Percentiles rank a stretch among this genome's conserved stretches.
phyloP scores from a whole-genome alignment of 306 rosid genomes.

The Sphenostylis stenocarpa region DNA sequence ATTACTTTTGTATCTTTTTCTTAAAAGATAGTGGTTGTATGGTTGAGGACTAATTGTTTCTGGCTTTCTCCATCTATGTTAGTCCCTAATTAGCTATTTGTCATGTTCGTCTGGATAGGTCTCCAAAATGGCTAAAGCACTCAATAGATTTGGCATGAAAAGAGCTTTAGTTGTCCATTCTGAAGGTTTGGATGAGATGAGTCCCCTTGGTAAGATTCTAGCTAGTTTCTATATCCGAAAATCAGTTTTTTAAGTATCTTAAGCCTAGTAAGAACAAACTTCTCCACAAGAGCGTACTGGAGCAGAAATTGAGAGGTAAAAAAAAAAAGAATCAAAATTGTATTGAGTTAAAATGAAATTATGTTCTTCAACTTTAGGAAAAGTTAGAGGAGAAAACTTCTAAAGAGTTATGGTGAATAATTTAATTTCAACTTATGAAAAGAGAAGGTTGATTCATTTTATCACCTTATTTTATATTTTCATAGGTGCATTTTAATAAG shows the following conservation, averaged over 20 bases:
- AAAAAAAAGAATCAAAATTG: background rate
- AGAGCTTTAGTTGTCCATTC: slow-evolving; percentile 98
- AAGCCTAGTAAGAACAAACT: background rate
- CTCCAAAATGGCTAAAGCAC: slow-evolving; percentile 80
- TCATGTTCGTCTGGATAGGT: slow-evolving; percentile 55
- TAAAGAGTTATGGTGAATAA: background rate
- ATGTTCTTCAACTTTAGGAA: background rate
- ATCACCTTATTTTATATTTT: background rate
- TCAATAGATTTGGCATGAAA: slow-evolving; percentile 83
- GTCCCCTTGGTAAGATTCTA: slow-evolving; percentile 78
- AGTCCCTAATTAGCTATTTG: slow-evolving; percentile 11
- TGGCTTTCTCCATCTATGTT: slow-evolving; percentile 3
- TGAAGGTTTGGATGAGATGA: slow-evolving; percentile 94
- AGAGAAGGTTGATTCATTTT: background rate
- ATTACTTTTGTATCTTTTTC: background rate
- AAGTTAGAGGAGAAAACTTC: background rate
- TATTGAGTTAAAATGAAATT: background rate
- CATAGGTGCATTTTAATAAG: background rate
- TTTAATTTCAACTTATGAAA: background rate
- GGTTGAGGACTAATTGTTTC: slow-evolving; percentile 6
- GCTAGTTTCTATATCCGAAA: slow-evolving; percentile 25
- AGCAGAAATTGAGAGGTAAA: background rate
- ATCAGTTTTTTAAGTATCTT: background rate
- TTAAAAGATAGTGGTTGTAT: background rate
- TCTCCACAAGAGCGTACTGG: background rate